phyloP scores from a whole-genome alignment of 2,329 filamentous ascomycete species.

The Chaetomium olivaceum region DNA sequence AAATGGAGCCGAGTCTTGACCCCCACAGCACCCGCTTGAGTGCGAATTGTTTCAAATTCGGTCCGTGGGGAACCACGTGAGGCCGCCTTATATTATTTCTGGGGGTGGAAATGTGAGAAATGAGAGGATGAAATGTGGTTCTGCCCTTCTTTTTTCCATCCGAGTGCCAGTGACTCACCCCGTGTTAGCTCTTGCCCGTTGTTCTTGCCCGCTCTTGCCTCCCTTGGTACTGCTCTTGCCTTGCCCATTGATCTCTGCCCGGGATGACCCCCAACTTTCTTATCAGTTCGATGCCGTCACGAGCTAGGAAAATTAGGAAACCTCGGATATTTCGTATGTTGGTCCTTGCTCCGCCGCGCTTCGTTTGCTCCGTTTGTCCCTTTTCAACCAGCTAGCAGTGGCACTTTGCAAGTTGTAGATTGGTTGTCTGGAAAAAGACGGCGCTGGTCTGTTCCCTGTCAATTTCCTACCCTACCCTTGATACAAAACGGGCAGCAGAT shows the following conservation, averaged over 20 bases:
- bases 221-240: not conserved
- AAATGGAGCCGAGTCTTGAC: constrained; percentile 18
- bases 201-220: not conserved
- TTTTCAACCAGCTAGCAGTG: not conserved
- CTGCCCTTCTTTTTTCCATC: not conserved
- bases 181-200: not conserved
- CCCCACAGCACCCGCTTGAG: constrained; percentile 14
- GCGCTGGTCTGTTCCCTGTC: not conserved
- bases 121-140: constrained; percentile 6
- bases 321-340: not conserved
- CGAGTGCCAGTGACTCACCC: not conserved
- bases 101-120: constrained; percentile 1
- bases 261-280: constrained; percentile 13
- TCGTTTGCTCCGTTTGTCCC: not conserved
- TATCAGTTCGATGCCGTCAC: not conserved
- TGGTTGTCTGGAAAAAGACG: not conserved
- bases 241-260: not conserved
- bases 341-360: not conserved
- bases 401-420: not conserved
- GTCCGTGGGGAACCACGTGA: constrained; percentile 22
- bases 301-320: not conserved
- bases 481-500: not conserved
- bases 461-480: not conserved
- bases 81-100: constrained; percentile 4
- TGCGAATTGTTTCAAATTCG: constrained; percentile 16